phyloP scores from a whole-genome alignment of 1,284 basidiomycete genomes.

The Sanghuangporus baumii region DNA sequence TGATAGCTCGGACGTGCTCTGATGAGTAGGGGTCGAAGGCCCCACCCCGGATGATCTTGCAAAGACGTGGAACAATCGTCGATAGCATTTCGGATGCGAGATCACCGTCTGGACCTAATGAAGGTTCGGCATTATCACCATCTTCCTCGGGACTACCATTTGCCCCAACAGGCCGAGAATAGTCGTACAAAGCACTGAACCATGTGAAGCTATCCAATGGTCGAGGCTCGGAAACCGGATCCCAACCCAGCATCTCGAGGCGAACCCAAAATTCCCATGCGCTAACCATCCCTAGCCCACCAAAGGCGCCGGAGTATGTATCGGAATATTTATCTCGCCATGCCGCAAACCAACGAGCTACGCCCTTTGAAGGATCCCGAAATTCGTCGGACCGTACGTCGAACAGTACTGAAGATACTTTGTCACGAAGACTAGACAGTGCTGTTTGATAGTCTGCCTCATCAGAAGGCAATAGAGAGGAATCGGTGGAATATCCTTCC shows the following conservation, averaged over 20 bases:
- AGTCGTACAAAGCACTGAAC: conserved; percentile 75
- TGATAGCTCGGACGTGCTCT: conserved; percentile 54
- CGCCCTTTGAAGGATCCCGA: conserved; percentile 70
- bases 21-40: conserved; percentile 80
- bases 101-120: conserved; percentile 79
- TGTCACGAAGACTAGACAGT: conserved; percentile 45
- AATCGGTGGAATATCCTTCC: conserved; percentile 86
- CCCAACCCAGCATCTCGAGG: conserved; percentile 83
- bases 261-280: conserved; percentile 97
- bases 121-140: conserved; percentile 43
- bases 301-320: conserved; percentile 85
- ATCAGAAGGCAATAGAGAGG: conserved; percentile 61
- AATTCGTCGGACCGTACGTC: conserved; percentile 91
- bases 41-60: conserved; percentile 64
- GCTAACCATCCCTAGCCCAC: conserved; percentile 81
- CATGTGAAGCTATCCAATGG: conserved; percentile 79
- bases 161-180: conserved; percentile 50
- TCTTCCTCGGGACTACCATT: conserved; percentile 31
- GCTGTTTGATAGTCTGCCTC: conserved; percentile 68
- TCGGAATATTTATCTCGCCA: conserved; percentile 80
- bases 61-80: conserved; percentile 76
- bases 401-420: conserved; percentile 56
- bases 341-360: conserved; percentile 65
- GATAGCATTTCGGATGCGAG: conserved; percentile 86
- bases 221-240: conserved; percentile 53